Percentiles rank a stretch among this genome's conserved stretches.
Evolutionary conservation across 139 green algal species (phyloP).

Genomic region (Tetradesmus obliquus): DNA sequence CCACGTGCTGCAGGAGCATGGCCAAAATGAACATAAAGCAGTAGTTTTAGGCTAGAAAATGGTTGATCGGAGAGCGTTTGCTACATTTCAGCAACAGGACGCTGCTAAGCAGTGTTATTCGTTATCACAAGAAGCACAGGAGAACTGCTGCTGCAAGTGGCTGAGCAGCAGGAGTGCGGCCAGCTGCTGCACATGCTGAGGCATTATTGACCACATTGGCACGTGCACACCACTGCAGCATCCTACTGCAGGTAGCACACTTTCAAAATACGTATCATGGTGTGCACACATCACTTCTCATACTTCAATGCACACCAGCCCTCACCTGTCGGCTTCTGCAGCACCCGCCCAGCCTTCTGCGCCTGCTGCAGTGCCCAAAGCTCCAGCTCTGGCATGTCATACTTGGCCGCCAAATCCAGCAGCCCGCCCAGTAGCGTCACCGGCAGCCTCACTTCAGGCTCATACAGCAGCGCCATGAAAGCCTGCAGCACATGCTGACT

Average conservation of each 20-base stretch:
- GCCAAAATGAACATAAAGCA: background rate
- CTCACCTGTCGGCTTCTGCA: background rate
- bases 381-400: constrained; percentile 30
- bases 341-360: background rate
- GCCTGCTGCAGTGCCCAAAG: constrained; percentile 33
- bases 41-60: background rate
- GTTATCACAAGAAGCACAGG: too few species aligned
- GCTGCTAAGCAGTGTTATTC: too few species aligned
- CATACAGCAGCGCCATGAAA: constrained; percentile 5
- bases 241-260: background rate
- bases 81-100: too few species aligned
- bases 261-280: background rate
- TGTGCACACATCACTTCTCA: too few species aligned
- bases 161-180: too few species aligned
- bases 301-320: too few species aligned
- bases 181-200: background rate
- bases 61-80: too few species aligned
- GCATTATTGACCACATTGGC: background rate
- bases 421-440: constrained; percentile 5
- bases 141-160: too few species aligned
- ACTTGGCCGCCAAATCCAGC: constrained; percentile 13
- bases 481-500: background rate
- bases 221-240: background rate
- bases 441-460: background rate
- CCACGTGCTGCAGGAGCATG: background rate